Percentiles rank a stretch among this genome's conserved stretches.
Conservation (phyloP, 2,329 filamentous ascomycete genomes). For the Penicillium sp. region DNA sequence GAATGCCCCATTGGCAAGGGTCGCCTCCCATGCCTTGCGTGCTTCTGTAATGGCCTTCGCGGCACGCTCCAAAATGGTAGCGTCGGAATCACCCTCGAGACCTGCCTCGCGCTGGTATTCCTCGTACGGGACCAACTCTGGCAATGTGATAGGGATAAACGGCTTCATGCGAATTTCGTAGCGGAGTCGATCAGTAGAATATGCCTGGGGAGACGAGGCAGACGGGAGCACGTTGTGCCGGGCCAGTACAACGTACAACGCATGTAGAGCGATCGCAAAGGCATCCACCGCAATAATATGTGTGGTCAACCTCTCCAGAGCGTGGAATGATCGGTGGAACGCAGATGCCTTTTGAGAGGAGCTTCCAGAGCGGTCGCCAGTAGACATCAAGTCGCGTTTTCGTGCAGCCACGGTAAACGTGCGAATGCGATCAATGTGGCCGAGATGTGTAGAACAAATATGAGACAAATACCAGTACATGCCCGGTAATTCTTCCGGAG, state of each 20-base stretch:
- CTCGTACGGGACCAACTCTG: conserved; percentile 64
- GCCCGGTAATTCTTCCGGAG: conserved; percentile 75
- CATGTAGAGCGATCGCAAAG: conserved; percentile 53
- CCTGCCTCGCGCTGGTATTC: conserved; percentile 54
- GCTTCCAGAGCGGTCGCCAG: conserved; percentile 6
- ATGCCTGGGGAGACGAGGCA: conserved; percentile 57
- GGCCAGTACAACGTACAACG: conserved; percentile 66
- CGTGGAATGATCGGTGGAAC: conserved; percentile 46
- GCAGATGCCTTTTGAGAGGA: conserved; percentile 32
- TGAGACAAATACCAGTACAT: conserved; percentile 92
- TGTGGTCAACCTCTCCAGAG: conserved; percentile 61
- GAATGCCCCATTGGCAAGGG: conserved; percentile 42
- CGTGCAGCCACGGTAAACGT: conserved; percentile 55
- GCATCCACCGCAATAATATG: conserved; percentile 63
- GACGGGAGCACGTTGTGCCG: conserved; percentile 53
- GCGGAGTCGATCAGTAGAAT: conserved; percentile 65
- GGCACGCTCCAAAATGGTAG: conserved; percentile 42
- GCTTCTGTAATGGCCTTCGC: conserved; percentile 41
- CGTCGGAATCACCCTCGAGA: conserved; percentile 47
- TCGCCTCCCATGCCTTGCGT: conserved; percentile 46
- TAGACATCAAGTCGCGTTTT: conserved; percentile 26
- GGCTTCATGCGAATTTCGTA: conserved; percentile 87
- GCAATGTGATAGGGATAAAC: conserved; percentile 68
- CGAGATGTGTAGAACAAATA: conserved; percentile 65
- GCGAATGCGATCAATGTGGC: conserved; percentile 72